Conservation (phyloP, 108 stramenopile genomes). For the Chaetoceros tenuissimus region DNA sequence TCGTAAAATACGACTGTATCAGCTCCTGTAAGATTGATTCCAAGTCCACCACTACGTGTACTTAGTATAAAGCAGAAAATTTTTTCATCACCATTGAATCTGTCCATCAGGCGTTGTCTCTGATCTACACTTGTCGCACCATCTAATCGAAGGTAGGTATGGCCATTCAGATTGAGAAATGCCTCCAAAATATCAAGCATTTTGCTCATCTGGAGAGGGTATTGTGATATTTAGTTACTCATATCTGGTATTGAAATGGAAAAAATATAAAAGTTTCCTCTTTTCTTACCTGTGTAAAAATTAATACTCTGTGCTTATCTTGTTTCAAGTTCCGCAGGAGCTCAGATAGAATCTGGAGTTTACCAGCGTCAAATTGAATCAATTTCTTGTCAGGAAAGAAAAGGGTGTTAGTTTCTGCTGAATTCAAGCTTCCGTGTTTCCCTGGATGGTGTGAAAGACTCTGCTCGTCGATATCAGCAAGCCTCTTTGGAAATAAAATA, state of each 20-base stretch:
- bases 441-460: conserved; percentile 8
- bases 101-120: conserved; percentile 89
- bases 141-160: conserved; percentile 81
- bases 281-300: too few species aligned
- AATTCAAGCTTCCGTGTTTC: not conserved
- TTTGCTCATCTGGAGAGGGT: conserved; percentile 97
- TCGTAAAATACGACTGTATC: conserved; percentile 91
- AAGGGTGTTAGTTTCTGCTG: not conserved
- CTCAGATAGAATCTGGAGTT: conserved; percentile 88
- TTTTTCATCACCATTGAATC: conserved; percentile 86
- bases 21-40: conserved; percentile 96
- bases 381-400: conserved; percentile 93
- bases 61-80: conserved; percentile 92
- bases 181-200: conserved; percentile 92
- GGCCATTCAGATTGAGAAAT: conserved; percentile 77
- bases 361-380: conserved; percentile 93
- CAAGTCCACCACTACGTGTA: conserved; percentile 92
- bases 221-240: too few species aligned
- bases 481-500: conserved; percentile 14
- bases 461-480: conserved; percentile 4
- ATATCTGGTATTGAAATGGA: too few species aligned
- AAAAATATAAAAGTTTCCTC: too few species aligned
- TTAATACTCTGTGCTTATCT: conserved; percentile 85
- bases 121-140: conserved; percentile 83
- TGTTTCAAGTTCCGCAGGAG: conserved; percentile 76